Evolutionary conservation across 805 yeast species (phyloP).

Genomic region (Yamadazyma sp.): DNA sequence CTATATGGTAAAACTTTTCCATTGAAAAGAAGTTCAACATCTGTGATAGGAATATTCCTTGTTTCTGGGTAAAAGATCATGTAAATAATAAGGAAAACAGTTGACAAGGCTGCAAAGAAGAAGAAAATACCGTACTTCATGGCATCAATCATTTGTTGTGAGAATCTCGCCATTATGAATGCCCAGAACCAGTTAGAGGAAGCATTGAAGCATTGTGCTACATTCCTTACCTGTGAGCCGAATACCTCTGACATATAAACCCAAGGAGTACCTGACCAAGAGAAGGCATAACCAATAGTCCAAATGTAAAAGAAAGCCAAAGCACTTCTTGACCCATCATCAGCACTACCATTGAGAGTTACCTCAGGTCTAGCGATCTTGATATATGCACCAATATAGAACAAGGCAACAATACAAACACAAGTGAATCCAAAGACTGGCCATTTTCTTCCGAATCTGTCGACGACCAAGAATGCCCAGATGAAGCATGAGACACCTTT

Average conservation of each 20-base stretch:
- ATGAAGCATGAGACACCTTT: conserved; percentile 45
- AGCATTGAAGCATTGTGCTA: conserved; percentile 44
- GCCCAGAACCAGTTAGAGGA: conserved; percentile 52
- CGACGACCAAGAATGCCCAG: conserved; percentile 49
- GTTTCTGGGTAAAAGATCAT: conserved; percentile 38
- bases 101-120: conserved; percentile 30
- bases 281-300: conserved; percentile 43
- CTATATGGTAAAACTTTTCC: conserved; percentile 30
- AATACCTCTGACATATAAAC: conserved; percentile 49
- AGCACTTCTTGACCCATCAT: conserved; percentile 44
- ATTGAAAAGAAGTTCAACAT: conserved; percentile 32
- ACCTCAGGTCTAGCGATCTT: conserved; percentile 36
- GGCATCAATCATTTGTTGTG: conserved; percentile 43
- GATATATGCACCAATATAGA: conserved; percentile 50
- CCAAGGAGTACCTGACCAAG: conserved; percentile 51
- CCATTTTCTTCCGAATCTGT: conserved; percentile 45
- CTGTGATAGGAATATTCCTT: conserved; percentile 35
- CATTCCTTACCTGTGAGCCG: conserved; percentile 43
- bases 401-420: conserved; percentile 45
- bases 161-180: conserved; percentile 47
- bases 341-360: conserved; percentile 16
- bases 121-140: conserved; percentile 48
- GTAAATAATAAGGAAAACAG: conserved; percentile 18
- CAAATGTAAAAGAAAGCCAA: conserved; percentile 47
- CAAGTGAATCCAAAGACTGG: conserved; percentile 36